Base-by-base conservation (phyloP, 164 flowering plant genomes). In the Stephania japonica region DNA sequence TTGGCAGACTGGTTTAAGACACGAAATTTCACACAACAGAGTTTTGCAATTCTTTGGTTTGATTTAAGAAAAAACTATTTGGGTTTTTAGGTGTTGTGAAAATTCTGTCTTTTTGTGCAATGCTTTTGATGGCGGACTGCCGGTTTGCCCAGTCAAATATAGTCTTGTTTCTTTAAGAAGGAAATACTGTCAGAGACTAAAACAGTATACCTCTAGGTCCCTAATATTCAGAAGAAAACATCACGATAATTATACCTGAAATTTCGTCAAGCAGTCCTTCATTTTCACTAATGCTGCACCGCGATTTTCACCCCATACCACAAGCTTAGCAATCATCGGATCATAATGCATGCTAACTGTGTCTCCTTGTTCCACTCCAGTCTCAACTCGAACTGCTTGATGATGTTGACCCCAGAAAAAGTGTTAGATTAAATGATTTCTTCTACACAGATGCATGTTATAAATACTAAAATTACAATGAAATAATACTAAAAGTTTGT, bases 241-340 rank as follows among this genome's bases (percentile, higher is more conserved):
- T 13, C 6, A 23, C 10, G 66, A 56, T 16, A 50, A 61, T 65
- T 19, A 56, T 83, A 92, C 99, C 98, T 89, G 92, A 86, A 95
- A 95, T 63, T 88, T 86, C 18, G 90, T 85, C 73, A 95, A 78
- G 81, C 93, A 85, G 72, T 93, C 91, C 82, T 85, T 93, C 86
- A 95, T 66, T 82, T 93, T 95, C 49, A 90, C 82, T 75, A 95
- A 81, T 62, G 99, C 99, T n/a, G 91, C 85, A 76, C 79, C 73
- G 38, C 98, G 92, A 74, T 86, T 86, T 85, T 86, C 91, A 79
- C 98, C 99, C 93, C 91, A 86, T 11, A 93, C 98, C 44, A 95
- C 97, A 81, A 95, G 98, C 85, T 95, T 95, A 43, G 99, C 99
- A 78, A 95, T 93, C 99, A 95, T 95, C 66, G 98, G 99, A 85